Conservation (phyloP, 2,329 filamentous ascomycete genomes). For the Sporothrix luriei region DNA sequence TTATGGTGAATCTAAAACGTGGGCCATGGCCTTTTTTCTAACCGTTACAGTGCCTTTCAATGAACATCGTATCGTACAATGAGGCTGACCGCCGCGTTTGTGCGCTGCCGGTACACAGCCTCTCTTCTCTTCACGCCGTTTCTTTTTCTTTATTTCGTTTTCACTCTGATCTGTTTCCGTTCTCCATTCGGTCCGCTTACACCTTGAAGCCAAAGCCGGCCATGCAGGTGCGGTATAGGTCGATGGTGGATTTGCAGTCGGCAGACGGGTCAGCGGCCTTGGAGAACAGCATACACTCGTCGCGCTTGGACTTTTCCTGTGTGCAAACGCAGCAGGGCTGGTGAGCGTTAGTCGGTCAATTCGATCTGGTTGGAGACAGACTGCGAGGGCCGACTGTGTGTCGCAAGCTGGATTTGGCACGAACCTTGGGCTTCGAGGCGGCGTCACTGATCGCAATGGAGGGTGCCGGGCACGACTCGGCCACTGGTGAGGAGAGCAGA, state of each 20-base stretch:
- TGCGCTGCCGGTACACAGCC: background rate
- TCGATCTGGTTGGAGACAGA: background rate
- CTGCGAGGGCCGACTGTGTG: background rate
- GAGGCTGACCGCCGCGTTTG: background rate
- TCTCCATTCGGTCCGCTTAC: slow-evolving; percentile 39
- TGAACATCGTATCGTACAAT: slow-evolving; percentile 29
- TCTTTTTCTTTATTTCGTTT: background rate
- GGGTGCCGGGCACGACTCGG: slow-evolving; percentile 32
- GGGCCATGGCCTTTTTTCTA: slow-evolving; percentile 9
- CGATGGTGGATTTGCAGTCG: slow-evolving; percentile 80
- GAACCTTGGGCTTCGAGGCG: slow-evolving; percentile 51
- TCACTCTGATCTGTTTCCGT: background rate
- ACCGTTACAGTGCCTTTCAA: background rate
- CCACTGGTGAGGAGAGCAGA: background rate
- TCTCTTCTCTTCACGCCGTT: background rate
- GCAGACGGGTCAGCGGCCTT: slow-evolving; percentile 76
- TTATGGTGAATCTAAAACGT: slow-evolving; percentile 9
- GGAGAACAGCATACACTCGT: slow-evolving; percentile 99
- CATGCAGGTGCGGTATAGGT: slow-evolving; percentile 91
- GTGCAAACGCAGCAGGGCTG: slow-evolving; percentile 98
- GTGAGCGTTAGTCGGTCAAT: background rate
- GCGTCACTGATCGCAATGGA: slow-evolving; percentile 41
- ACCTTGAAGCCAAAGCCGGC: slow-evolving; percentile 85
- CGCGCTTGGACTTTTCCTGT: slow-evolving; percentile 85
- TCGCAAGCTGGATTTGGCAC: background rate